Conservation (phyloP, 73 alveolate genomes). For the Tetrahymena borealis region DNA sequence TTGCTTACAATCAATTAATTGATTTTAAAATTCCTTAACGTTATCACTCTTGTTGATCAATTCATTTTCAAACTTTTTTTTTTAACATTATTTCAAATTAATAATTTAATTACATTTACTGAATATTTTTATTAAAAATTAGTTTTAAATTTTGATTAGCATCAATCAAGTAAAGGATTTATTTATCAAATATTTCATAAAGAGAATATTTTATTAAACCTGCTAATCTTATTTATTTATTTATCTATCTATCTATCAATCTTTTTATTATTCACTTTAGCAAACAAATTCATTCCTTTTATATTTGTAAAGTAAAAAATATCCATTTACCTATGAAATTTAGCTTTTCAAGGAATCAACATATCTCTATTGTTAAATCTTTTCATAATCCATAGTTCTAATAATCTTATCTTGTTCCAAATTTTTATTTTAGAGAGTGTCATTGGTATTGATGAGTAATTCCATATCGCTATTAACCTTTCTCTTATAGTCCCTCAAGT, state of each 20-base stretch:
- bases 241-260: too few species aligned
- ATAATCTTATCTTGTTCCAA: not conserved
- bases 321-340: not conserved
- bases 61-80: not conserved
- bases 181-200: too few species aligned
- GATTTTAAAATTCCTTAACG: not conserved
- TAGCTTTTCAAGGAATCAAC: not conserved
- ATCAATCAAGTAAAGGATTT: too few species aligned
- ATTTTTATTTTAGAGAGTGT: not conserved
- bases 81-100: not conserved
- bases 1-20: not conserved
- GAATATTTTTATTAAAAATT: not conserved
- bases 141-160: too few species aligned
- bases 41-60: not conserved
- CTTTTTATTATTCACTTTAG: too few species aligned
- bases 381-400: not conserved
- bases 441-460: not conserved
- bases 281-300: too few species aligned
- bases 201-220: too few species aligned
- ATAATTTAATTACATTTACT: not conserved
- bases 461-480: not conserved
- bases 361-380: not conserved
- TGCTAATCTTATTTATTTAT: too few species aligned
- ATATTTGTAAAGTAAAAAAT: not conserved
- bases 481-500: not conserved